Evolutionary conservation across 2,329 filamentous ascomycete genomes (phyloP), one percentile per base, ranked within the genome.

Genomic region (Rachicladosporium sp.): DNA sequence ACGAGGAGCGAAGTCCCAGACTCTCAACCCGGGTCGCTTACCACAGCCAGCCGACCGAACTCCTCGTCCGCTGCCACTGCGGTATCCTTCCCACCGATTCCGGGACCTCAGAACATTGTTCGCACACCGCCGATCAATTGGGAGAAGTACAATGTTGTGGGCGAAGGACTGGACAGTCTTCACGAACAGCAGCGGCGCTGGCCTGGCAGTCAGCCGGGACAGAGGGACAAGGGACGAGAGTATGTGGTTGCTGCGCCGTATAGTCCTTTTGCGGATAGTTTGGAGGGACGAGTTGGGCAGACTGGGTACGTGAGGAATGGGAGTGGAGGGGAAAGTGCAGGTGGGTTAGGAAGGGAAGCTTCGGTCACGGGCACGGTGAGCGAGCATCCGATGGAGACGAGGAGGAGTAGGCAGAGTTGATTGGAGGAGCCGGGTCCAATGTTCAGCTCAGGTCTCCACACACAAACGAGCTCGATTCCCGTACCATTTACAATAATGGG

Each of bases 61-160:
- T 29, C n/a, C n/a, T 35, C 38, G 2, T 2, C 31, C 9, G 19
- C 31, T 30, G 32, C 31, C 30, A 34, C 31, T 19, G 5, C 15
- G 15, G 15, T 19, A 3, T 45, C 50, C 19, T 87, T 87, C 66
- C 67, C 74, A 2, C 65, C 64, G 11, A 73, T 95, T 10, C 88
- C 88, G 0, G 73, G 72, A 10, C 77, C 83, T 5, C 89, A 95
- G 59, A 82, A 82, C 50, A 68, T 96, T 1, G 80, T 93, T 19
- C 78, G 88, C 31, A 86, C 80, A 64, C 89, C 89, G 6, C 82
- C 85, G 6, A 80, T 96, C 54, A 94, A 95, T 65, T 96, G 89
- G 89, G 76, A 79, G 9, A 88, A 94, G 56, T 96, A 96, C 60
- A 84, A 85, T 50, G 71, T 95, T n/a, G 78, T 91, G 3, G 88